phyloP scores from a whole-genome alignment of 257 asterid genomes.

The Linderniella brevidens region DNA sequence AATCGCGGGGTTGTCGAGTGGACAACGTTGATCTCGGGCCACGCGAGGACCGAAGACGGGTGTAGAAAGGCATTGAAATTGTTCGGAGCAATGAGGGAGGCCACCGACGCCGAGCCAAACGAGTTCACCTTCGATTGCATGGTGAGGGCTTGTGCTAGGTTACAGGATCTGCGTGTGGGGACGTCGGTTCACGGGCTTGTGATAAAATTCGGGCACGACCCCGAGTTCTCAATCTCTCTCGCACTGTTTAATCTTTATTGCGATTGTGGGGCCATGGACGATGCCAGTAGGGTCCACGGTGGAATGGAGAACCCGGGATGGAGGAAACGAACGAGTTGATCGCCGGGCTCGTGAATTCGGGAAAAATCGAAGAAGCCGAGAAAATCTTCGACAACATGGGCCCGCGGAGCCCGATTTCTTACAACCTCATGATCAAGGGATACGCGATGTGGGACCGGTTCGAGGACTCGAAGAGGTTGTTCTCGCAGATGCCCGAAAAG shows the following conservation, averaged over 20 bases:
- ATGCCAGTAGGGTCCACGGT: constrained; percentile 32
- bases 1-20: constrained; percentile 52
- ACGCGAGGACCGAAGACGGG: constrained; percentile 35
- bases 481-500: constrained; percentile 29
- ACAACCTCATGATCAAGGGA: constrained; percentile 64
- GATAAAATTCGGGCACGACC: constrained; percentile 38
- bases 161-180: constrained; percentile 27
- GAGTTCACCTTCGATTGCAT: constrained; percentile 66
- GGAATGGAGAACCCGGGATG: constrained; percentile 15
- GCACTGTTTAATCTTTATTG: constrained; percentile 46
- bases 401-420: constrained; percentile 26
- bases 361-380: constrained; percentile 46
- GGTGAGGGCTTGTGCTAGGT: constrained; percentile 46
- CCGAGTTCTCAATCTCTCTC: constrained; percentile 26
- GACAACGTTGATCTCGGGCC: constrained; percentile 71
- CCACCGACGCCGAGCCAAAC: constrained; percentile 38
- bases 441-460: constrained; percentile 37
- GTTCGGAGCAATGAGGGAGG: constrained; percentile 38
- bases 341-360: constrained; percentile 29
- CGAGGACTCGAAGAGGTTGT: constrained; percentile 35
- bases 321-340: constrained; percentile 29
- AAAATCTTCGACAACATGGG: constrained; percentile 27
- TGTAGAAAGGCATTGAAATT: constrained; percentile 43
- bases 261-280: constrained; percentile 28
- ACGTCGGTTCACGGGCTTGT: constrained; percentile 43